Evolutionary conservation across 306 rosid species (phyloP), one percentile per base, ranked within the genome.

Genomic region (Amphicarpaea edgeworthii): DNA sequence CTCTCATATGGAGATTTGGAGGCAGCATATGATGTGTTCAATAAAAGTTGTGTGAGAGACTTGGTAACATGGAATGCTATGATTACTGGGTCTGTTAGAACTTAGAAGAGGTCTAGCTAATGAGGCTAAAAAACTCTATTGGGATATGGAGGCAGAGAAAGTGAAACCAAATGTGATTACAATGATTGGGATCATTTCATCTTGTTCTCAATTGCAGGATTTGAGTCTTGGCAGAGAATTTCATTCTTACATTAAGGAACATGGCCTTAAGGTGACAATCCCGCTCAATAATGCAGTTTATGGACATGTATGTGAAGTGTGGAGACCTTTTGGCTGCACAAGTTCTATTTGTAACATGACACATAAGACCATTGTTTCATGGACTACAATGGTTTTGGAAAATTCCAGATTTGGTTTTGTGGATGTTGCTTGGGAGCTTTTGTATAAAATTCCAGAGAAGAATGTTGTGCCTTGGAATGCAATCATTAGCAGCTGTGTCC

Each of bases 391-490:
- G 92, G 65, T 93, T 79, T 74, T 78, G 70, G 98, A 97, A 68
- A 89, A 88, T 85, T 90, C 98, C 50, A 91, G 86, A 81, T 81
- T 64, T 6, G 88, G 97, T 71, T 84, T 79, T 79, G 72, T 89
- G 54, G 91, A 80, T 64, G 73, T 83, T 76, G 97, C 96, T 21
- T 72, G 50, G 70, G 77, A 53, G 72, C 84, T 88, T 57, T 83
- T 89, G 53, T 77, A 71, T 68, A 78, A 85, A 81, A 83, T 88
- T 86, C 96, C 97, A 3, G 93, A 93, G 83, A 89, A 79, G 81
- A 79, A 79, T 80, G 93, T 77, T 60, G 87, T 84, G 65, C 92
- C 93, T 5, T 93, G 96, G 98, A 93, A 91, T 87, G 96, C 98
- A 63, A 68, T 91, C 70, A 91, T 93, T 40, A 81, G 90, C 67